A percentile compares a stretch with the other conserved stretches of the same genome.
Evolutionary conservation across 1,139 yeast genomes (phyloP).

Genomic region (Sugiyamaella neomexicana): DNA sequence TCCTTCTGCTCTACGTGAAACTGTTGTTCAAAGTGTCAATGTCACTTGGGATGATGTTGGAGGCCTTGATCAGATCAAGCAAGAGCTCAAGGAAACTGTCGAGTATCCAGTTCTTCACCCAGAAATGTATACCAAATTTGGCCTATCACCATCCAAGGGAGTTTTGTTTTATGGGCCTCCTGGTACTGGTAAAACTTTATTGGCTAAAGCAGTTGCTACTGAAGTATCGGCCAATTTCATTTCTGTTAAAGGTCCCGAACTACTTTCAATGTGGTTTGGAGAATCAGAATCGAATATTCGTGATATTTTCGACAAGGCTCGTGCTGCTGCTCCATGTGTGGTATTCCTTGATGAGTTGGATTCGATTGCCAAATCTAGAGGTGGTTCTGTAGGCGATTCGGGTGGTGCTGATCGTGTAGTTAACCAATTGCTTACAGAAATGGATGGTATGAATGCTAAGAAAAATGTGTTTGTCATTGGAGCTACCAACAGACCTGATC

Average conservation of each 20-base stretch:
- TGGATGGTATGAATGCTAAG: conserved; percentile 99
- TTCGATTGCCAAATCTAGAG: conserved; percentile 97
- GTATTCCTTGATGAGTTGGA: conserved; percentile 97
- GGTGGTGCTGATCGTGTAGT: conserved; percentile 99
- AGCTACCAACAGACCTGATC: conserved; percentile 99
- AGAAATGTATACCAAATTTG: conserved; percentile 96
- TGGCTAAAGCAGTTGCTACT: conserved; percentile 98
- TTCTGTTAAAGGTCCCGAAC: conserved; percentile 96
- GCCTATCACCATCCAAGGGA: conserved; percentile 96
- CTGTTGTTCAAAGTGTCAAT: conserved; percentile 97
- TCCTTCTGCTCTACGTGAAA: conserved; percentile 98
- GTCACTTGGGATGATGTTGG: conserved; percentile 99
- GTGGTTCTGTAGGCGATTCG: conserved; percentile 89
- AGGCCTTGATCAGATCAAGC: conserved; percentile 92
- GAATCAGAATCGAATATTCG: conserved; percentile 96
- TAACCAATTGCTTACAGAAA: conserved; percentile 94
- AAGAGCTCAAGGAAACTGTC: conserved; percentile 96
- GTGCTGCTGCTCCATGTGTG: conserved; percentile 99
- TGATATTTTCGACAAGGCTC: conserved; percentile 96
- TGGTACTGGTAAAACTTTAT: conserved; percentile 97
- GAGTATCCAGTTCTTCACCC: conserved; percentile 99
- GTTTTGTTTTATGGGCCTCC: conserved; percentile 99
- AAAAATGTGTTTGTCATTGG: conserved; percentile 98
- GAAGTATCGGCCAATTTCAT: conserved; percentile 97
- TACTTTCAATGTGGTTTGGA: conserved; percentile 98